A percentile compares a stretch with the other conserved stretches of the same genome.
Evolutionary conservation across 768 basidiomycete species (phyloP).

Genomic region (Chlorophyllum brunneum): DNA sequence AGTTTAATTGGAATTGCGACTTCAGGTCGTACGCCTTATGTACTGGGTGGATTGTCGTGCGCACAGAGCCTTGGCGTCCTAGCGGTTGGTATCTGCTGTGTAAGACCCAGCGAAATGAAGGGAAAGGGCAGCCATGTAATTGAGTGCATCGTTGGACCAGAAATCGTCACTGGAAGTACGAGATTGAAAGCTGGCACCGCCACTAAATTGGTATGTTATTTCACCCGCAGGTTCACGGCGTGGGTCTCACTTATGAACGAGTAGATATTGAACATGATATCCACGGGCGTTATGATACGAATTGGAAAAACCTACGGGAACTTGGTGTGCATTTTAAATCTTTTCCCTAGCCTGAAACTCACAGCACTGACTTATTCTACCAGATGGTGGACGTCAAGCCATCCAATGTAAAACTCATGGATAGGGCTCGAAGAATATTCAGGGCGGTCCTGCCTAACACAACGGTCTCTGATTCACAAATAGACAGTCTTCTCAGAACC

Average conservation of each 20-base stretch:
- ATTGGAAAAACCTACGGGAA: conserved; percentile 33
- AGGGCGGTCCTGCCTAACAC: conserved; percentile 21
- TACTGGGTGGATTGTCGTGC: conserved; percentile 26
- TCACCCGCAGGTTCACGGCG: background rate
- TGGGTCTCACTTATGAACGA: background rate
- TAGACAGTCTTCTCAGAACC: conserved; percentile 25
- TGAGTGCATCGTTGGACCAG: conserved; percentile 28
- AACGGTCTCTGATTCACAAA: conserved; percentile 20
- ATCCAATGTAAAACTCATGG: conserved; percentile 26
- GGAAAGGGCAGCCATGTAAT: conserved; percentile 24
- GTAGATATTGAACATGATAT: conserved; percentile 34
- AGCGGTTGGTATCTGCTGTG: conserved; percentile 27
- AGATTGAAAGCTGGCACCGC: conserved; percentile 34
- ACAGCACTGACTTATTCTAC: background rate
- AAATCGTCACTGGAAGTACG: conserved; percentile 30
- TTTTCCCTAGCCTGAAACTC: background rate
- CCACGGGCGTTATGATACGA: conserved; percentile 29
- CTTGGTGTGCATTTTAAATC: conserved; percentile 17
- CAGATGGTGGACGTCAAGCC: conserved; percentile 33
- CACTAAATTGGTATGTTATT: conserved; percentile 28
- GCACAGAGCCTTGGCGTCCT: conserved; percentile 21
- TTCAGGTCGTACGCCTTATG: conserved; percentile 33
- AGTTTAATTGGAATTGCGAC: conserved; percentile 30
- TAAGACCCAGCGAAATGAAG: conserved; percentile 23
- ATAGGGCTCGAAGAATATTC: conserved; percentile 28